A percentile compares a stretch with the other conserved stretches of the same genome.
phyloP scores from a whole-genome alignment of 495 filamentous ascomycete genomes.

The Amorphotheca resinae region DNA sequence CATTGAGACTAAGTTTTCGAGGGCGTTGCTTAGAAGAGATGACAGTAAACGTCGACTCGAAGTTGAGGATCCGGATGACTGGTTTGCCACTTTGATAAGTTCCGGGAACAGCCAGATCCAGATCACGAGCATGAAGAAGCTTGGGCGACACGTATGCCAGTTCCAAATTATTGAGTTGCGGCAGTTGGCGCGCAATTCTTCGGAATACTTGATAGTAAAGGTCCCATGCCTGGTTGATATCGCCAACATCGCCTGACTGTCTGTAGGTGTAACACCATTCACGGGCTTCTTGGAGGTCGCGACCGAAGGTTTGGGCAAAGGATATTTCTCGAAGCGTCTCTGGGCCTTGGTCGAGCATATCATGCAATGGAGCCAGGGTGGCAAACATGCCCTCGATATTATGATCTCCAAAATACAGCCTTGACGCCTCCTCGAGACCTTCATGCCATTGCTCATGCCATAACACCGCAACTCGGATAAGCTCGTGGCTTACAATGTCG shows the following conservation, averaged over 20 bases:
- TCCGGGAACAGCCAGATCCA: constrained; percentile 86
- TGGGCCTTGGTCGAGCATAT: constrained; percentile 76
- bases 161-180: constrained; percentile 83
- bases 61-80: constrained; percentile 73
- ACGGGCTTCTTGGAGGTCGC: constrained; percentile 84
- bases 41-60: constrained; percentile 79
- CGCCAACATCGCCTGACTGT: constrained; percentile 73
- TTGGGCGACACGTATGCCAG: constrained; percentile 93
- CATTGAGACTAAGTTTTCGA: constrained; percentile 74
- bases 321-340: constrained; percentile 92
- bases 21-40: constrained; percentile 96
- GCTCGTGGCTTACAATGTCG: constrained; percentile 82
- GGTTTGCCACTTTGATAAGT: constrained; percentile 85
- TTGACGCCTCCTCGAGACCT: constrained; percentile 91
- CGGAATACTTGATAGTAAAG: constrained; percentile 96
- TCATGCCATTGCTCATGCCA: constrained; percentile 99
- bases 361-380: constrained; percentile 79
- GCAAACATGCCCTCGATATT: constrained; percentile 97
- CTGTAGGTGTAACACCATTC: constrained; percentile 93
- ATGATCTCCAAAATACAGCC: constrained; percentile 83
- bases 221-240: constrained; percentile 97
- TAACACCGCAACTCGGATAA: constrained; percentile 89
- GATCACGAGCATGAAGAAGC: constrained; percentile 64
- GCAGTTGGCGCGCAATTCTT: constrained; percentile 86
- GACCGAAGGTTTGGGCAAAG: constrained; percentile 94